Conservation (phyloP, 2,329 filamentous ascomycete genomes). For the Fusarium foetens region DNA sequence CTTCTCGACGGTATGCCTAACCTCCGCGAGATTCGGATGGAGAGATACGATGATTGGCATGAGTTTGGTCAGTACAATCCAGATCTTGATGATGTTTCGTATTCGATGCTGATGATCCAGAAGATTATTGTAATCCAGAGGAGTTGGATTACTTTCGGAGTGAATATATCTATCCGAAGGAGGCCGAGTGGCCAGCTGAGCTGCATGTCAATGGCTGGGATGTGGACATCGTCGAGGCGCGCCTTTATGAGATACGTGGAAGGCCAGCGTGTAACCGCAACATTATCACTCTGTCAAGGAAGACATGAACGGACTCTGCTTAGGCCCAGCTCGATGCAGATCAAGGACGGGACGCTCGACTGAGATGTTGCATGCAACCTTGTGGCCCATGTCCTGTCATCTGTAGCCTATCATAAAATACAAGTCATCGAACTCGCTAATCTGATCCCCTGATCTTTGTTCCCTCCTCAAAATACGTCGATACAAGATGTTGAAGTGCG, state of each 20-base stretch:
- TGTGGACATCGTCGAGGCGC: background rate
- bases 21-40: slow-evolving; percentile 12
- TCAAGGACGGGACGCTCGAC: background rate
- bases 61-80: too few species aligned
- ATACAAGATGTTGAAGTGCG: background rate
- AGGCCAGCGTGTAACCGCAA: background rate
- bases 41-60: background rate
- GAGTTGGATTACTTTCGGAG: too few species aligned
- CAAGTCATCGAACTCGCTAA: slow-evolving; percentile 12
- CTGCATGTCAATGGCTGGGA: slow-evolving; percentile 2
- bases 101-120: fast-evolving
- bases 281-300: background rate
- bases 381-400: background rate
- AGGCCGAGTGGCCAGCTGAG: background rate
- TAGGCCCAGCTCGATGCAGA: background rate
- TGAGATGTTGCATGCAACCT: background rate
- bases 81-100: background rate
- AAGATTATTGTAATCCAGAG: background rate
- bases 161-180: background rate
- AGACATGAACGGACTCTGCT: background rate
- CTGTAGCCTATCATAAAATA: slow-evolving; percentile 9
- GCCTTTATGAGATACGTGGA: background rate
- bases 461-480: background rate
- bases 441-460: slow-evolving; percentile 2
- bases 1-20: background rate